Conservation (phyloP, 1,139 yeast genomes). For the Candida sanyaensis region DNA sequence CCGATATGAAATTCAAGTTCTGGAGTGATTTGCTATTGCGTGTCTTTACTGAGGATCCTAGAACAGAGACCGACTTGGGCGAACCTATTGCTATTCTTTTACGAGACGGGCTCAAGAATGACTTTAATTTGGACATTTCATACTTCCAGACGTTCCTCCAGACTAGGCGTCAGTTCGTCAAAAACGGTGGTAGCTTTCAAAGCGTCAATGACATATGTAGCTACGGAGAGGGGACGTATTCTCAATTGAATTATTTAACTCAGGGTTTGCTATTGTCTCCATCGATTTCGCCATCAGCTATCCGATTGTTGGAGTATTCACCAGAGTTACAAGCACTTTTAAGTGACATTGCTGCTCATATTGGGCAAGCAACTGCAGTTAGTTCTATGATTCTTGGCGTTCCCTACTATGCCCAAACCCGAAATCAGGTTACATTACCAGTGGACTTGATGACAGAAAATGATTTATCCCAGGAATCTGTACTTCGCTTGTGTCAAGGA, state of each 20-base stretch:
- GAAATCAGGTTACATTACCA: slow-evolving; percentile 62
- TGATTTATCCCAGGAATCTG: slow-evolving; percentile 64
- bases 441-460: slow-evolving; percentile 56
- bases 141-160: slow-evolving; percentile 63
- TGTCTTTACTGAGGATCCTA: slow-evolving; percentile 40
- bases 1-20: slow-evolving; percentile 59
- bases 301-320: slow-evolving; percentile 49
- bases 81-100: slow-evolving; percentile 70
- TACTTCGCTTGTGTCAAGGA: slow-evolving; percentile 54
- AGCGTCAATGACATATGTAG: slow-evolving; percentile 64
- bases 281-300: slow-evolving; percentile 57
- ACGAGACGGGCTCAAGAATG: slow-evolving; percentile 49
- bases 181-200: slow-evolving; percentile 44
- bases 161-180: slow-evolving; percentile 57
- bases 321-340: slow-evolving; percentile 43
- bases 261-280: slow-evolving; percentile 66
- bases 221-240: slow-evolving; percentile 78
- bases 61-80: slow-evolving; percentile 40
- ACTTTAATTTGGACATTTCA: slow-evolving; percentile 52
- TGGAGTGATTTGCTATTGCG: slow-evolving; percentile 57
- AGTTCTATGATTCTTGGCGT: slow-evolving; percentile 67
- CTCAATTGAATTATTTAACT: slow-evolving; percentile 70
- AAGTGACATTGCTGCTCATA: slow-evolving; percentile 72
- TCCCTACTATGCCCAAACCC: slow-evolving; percentile 54
- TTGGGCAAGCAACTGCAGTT: slow-evolving; percentile 80